phyloP scores from a whole-genome alignment of 1,139 yeast species.

The Diutina neorugosa region DNA sequence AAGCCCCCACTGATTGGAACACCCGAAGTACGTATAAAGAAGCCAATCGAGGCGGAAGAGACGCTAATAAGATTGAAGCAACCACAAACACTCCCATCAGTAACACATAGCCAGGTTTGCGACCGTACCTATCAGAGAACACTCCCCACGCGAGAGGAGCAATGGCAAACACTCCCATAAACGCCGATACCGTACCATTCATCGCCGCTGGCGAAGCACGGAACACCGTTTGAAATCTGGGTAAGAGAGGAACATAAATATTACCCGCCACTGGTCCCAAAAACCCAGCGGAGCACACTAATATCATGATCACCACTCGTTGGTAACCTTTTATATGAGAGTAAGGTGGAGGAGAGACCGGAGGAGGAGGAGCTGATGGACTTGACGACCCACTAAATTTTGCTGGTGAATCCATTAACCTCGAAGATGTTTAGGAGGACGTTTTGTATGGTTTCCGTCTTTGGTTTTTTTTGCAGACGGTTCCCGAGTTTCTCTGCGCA shows the following conservation, averaged over 20 bases:
- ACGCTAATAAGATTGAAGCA: constrained; percentile 36
- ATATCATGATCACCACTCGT: background rate
- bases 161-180: constrained; percentile 8
- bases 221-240: constrained; percentile 5
- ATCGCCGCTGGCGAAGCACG: constrained; percentile 6
- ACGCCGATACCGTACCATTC: constrained; percentile 9
- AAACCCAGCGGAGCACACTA: constrained; percentile 21
- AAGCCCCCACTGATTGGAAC: constrained; percentile 43
- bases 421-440: too few relatives aligned
- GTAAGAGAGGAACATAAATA: constrained; percentile 46
- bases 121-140: constrained; percentile 7
- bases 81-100: constrained; percentile 6
- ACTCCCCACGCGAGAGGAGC: constrained; percentile 7
- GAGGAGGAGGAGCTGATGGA: background rate
- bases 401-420: too few relatives aligned
- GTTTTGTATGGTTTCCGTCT: background rate
- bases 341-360: background rate
- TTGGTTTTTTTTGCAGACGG: background rate
- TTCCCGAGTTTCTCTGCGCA: background rate
- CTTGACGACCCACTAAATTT: too few relatives aligned
- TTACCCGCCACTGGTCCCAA: constrained; percentile 51
- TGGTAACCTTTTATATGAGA: background rate
- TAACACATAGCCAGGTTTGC: constrained; percentile 6
- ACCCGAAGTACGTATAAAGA: constrained; percentile 32
- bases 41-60: constrained; percentile 34